Evolutionary conservation across 1,139 yeast species (phyloP), one percentile per base, ranked within the genome.

Genomic region (Candida neerlandica): DNA sequence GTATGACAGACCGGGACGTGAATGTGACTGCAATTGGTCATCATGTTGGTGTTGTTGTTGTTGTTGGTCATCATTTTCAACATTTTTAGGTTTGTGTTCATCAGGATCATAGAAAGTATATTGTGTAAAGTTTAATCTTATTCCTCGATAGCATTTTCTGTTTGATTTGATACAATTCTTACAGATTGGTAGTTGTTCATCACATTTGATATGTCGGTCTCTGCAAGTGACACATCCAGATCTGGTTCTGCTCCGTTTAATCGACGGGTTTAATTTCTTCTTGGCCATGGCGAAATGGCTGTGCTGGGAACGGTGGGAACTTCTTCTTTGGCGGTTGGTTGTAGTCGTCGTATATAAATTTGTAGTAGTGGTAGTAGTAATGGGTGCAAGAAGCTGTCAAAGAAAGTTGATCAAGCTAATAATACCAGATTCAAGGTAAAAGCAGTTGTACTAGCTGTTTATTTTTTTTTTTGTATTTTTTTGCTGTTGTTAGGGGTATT

Each of bases 201-300:
- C 80, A 59, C 80, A 75, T 58, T 75, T 75, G 71, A 75, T 73
- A 57, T 75, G 80, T 46, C 80, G 63, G 53, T 75, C 80, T 42
- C 80, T 69, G 58, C 80, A 75, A 11, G 80, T 75, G 46, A 74
- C 63, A 57, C 80, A 75, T 10, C 80, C 80, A 9, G 78, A 73
- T 48, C 80, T 64, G 10, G 80, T 73, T 58, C 77, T 60, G 48
- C 69, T 66, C 51, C 70, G 57, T 47, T 69, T 70, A 33, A 63
- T 58, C 16, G 57, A 51, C 38, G 58, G 53, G 43, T 54, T 50
- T 37, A 51, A 50, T 41, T 58, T 52, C 47, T 51, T 57, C 48
- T 53, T 59, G 10, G 58, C 58, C 62, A 58, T 59, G 46, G 21
- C 43, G 45, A n/a, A 30, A 32, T 32, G 38, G 38, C 43, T 18